Base-by-base conservation (phyloP, 805 yeast species). In the Candida schatavii region DNA sequence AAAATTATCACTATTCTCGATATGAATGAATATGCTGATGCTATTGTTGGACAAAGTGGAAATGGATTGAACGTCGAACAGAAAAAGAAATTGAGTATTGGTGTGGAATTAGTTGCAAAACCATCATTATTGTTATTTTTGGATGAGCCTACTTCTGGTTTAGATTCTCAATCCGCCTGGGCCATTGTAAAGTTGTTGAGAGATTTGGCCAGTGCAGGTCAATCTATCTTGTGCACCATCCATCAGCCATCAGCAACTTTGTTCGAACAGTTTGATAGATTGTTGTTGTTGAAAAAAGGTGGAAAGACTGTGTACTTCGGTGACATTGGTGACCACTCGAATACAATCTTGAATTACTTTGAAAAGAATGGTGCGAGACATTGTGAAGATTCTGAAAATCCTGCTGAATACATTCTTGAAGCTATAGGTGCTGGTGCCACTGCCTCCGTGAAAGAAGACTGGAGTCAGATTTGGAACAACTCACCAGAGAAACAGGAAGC, bases 371-470 rank as follows among this genome's bases (percentile, higher is more conserved):
- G 70, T 5, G 66, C 70, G n/a, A 76, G 81, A 45, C 71, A 74
- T 40, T 85, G 93, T 68, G 71, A 66, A 26, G 60, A 60, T 10
- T 35, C 25, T 41, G 81, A 81, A 46, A 84, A 84, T 49, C 89
- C 90, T 19, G 89, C 89, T 26, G 90, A 83, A 61, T 84, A 83
- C 67, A 80, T 83, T 62, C 64, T 84, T 51, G 80, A 80, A 44
- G 79, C 79, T 43, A 81, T 85, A 59, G 91, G 91, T 46, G 90
- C 91, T 26, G 90, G 88, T 56, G 88, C 91, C 2, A 83, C 88
- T 22, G 83, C 88, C 3, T 55, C 66, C 41, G 77, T 74, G 14
- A 54, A 62, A 23, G 74, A 72, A 39, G 82, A 85, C 59, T 85
- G 86, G 82, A 68, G 70, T 57, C 77, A 80, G 9, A 68, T 76